Evolutionary conservation across 2,329 filamentous ascomycete genomes (phyloP), one percentile per base, ranked within the genome.

Genomic region (Sclerotinia minor): DNA sequence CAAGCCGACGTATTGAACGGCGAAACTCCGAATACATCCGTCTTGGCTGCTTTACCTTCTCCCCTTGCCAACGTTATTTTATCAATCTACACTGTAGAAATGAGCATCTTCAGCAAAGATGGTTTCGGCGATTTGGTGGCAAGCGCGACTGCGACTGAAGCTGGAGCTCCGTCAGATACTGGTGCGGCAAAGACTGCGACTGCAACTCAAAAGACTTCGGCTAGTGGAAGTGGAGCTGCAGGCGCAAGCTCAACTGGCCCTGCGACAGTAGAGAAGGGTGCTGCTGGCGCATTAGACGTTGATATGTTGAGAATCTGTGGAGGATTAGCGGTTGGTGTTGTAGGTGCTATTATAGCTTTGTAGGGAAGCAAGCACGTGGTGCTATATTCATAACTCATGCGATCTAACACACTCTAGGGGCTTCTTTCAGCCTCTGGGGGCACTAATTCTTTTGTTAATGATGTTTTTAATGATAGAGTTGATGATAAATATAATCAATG

Each of bases 301-400:
- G 57, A 63, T 8, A 38, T 26, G 45, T 63, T 63, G 45, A 63
- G 17, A 2, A 50, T 50, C 2, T 50, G 47, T 32, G 65, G 32
- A 17, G 55, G 65, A 41, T 53, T 67, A 47, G 57, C 55, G 1
- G 47, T 67, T 29, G 69, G 69, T 54, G 41, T 68, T 53, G 3
- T 69, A 21, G 65, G 68, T 32, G 64, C 58, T 29, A 38, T 69
- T 19, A 44, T 63, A 8, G 68, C 57, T 57, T 64, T 69, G 61
- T 70, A 68, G 26, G 32, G 15, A 5, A 38, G 8, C 38, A 3
- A 29, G 26, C n/a, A 35, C 3, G 15, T 61, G 17, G 3, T 26
- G 8, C 4, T 19, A 5, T 38, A 9, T 26, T 8, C 24, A 38
- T 52, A 29, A 41, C 17, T 38, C n/a, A 29, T 38, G 17, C 5